Evolutionary conservation across 2,329 filamentous ascomycete species (phyloP).

Genomic region (Ceratocystis papillata): DNA sequence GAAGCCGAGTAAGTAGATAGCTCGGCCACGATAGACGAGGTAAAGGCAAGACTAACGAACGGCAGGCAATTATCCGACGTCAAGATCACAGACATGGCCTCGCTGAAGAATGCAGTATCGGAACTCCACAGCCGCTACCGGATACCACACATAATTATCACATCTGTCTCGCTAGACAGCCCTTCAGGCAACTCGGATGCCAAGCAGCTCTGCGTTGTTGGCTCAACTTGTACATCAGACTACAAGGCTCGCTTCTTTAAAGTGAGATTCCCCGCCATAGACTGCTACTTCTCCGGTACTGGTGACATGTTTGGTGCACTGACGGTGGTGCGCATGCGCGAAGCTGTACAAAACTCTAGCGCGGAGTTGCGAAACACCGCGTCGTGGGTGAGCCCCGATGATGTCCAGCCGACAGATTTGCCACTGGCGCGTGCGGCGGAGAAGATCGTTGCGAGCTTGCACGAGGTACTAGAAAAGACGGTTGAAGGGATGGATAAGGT

Average conservation of each 20-base stretch:
- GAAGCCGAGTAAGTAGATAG: slow-evolving; percentile 69
- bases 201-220: slow-evolving; percentile 58
- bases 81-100: slow-evolving; percentile 64
- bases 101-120: slow-evolving; percentile 62
- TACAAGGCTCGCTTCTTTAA: slow-evolving; percentile 72
- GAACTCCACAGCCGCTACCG: slow-evolving; percentile 64
- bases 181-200: slow-evolving; percentile 34
- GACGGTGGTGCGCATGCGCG: slow-evolving; percentile 74
- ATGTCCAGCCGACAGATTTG: slow-evolving; percentile 55
- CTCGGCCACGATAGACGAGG: neutral
- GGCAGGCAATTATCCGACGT: slow-evolving; percentile 73
- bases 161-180: slow-evolving; percentile 60
- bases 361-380: slow-evolving; percentile 39
- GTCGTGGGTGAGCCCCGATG: slow-evolving; percentile 69
- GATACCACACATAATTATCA: slow-evolving; percentile 84
- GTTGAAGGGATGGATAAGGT: slow-evolving; percentile 48
- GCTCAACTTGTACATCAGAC: slow-evolving; percentile 56
- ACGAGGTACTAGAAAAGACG: slow-evolving; percentile 64
- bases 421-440: slow-evolving; percentile 75
- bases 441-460: slow-evolving; percentile 87
- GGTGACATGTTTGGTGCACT: slow-evolving; percentile 98
- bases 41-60: slow-evolving; percentile 13
- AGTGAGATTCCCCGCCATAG: slow-evolving; percentile 73
- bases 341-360: slow-evolving; percentile 50
- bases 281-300: slow-evolving; percentile 92